Evolutionary conservation across 768 basidiomycete genomes (phyloP).

Genomic region (Termitomyces sp.): DNA sequence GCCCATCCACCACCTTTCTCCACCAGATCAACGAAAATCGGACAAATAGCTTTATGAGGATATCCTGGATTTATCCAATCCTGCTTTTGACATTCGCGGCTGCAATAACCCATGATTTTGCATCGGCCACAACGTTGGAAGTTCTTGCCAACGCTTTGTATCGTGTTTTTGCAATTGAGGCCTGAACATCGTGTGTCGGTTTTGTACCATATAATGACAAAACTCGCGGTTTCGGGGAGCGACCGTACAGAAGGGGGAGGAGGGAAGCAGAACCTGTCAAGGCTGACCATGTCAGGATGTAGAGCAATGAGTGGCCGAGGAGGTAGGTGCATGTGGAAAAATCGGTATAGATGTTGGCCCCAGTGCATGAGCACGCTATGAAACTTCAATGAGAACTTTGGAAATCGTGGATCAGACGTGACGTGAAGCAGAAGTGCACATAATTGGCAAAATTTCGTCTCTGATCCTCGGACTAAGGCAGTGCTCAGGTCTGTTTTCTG

Average conservation of each 20-base stretch:
- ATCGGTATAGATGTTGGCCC: slow-evolving; percentile 10
- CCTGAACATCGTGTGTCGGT: slow-evolving; percentile 11
- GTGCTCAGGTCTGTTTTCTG: neutral
- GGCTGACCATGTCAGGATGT: slow-evolving; percentile 4
- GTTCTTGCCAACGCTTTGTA: slow-evolving; percentile 11
- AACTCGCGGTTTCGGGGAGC: neutral
- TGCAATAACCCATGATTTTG: slow-evolving; percentile 10
- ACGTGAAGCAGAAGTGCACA: slow-evolving; percentile 11
- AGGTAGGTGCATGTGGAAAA: slow-evolving; percentile 15
- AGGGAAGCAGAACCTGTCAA: slow-evolving; percentile 8
- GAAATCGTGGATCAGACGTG: slow-evolving; percentile 10
- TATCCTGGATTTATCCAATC: slow-evolving; percentile 11
- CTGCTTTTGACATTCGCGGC: slow-evolving; percentile 11
- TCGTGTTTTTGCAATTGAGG: slow-evolving; percentile 7
- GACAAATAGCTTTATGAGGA: slow-evolving; percentile 10
- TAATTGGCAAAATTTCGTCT: slow-evolving; percentile 14
- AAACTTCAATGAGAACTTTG: neutral
- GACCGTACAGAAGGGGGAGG: slow-evolving; percentile 6
- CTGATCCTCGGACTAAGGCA: slow-evolving; percentile 7
- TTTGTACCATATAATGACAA: neutral
- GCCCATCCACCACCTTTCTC: neutral
- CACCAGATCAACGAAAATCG: slow-evolving; percentile 9
- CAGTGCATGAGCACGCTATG: neutral
- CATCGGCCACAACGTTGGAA: slow-evolving; percentile 12
- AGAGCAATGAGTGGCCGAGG: slow-evolving; percentile 13